Base-by-base conservation (phyloP, 208 protist species). In the Sergeia podlipaevii region DNA sequence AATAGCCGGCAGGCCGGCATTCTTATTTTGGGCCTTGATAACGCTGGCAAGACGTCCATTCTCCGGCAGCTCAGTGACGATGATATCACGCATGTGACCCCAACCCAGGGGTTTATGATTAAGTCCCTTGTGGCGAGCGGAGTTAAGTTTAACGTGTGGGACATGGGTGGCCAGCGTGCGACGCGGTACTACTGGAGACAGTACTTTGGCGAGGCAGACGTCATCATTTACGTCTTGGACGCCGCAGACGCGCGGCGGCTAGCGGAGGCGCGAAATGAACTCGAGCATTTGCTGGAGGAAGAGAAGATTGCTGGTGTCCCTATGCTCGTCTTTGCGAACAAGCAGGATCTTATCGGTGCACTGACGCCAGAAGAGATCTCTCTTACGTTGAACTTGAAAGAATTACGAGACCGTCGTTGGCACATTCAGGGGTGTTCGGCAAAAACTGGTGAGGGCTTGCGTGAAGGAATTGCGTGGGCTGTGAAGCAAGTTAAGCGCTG, bases 41-140 rank as follows among this genome's bases (percentile, higher is more conserved):
- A 98, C 62, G 81, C 96, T 2, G 97, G 97, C 26, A 99, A 99
- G 67, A 99, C 97, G 0, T 96, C 94, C 34, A 91, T 96, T 30
- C 60, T 99, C 30, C 94, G 95, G 42, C 77, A 87, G 60, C 73
- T 99, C 4, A 79, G 71, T 37, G 84, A 97, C 37, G 96, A 98
- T 53, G 94, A 98, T 47, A 85, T 95, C 18, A 80, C 75, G 7
- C 66, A 91, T 44, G 91, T 97, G 13, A 96, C 85, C 46, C 95
- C 97, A 26, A 99, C 98, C 15, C 93, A 98, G 49, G 98, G 98
- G 10, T 99, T 99, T 64, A 97, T 97, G 51, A 97, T 99, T 39
- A 98, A 99, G 76, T 95, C 87, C 17, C 68, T 99, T 4, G 28
- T 70, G 17, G 67, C 75, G 4, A 73, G 89, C 8, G 79, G 85